These are phyloP conservation scores for Phoma sp. DNA, from an alignment of 2,329 filamentous ascomycete species.

Conservation along the genomic window DNA sequence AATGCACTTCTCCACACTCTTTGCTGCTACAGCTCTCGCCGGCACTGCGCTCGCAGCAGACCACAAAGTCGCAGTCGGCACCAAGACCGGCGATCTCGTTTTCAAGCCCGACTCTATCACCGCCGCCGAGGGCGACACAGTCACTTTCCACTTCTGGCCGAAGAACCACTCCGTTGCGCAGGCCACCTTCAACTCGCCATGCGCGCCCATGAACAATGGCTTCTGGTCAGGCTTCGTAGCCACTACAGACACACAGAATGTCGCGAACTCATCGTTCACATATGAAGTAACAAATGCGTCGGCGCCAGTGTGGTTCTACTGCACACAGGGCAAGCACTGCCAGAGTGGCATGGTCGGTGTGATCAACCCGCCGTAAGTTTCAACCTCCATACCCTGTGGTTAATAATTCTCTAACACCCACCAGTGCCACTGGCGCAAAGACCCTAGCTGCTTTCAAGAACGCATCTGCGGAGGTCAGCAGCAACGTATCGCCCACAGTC, in stretches of 20 bases:
- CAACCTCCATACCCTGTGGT: background rate
- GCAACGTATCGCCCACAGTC: slow-evolving; percentile 35
- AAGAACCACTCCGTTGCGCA: slow-evolving; percentile 50
- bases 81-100: slow-evolving; percentile 31
- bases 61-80: slow-evolving; percentile 43
- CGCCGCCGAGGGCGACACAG: slow-evolving; percentile 46
- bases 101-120: slow-evolving; percentile 46
- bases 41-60: slow-evolving; percentile 41
- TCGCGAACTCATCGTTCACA: slow-evolving; percentile 38
- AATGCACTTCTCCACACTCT: slow-evolving; percentile 49
- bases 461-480: slow-evolving; percentile 25
- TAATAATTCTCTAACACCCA: slow-evolving; percentile 17
- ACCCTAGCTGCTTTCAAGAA: slow-evolving; percentile 36
- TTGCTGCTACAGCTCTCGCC: slow-evolving; percentile 40
- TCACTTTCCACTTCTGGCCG: slow-evolving; percentile 49
- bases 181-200: slow-evolving; percentile 43
- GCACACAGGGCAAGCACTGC: slow-evolving; percentile 49
- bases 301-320: slow-evolving; percentile 51
- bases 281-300: slow-evolving; percentile 45
- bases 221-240: slow-evolving; percentile 50
- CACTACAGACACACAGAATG: slow-evolving; percentile 29
- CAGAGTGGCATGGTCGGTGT: slow-evolving; percentile 50
- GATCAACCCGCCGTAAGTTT: slow-evolving; percentile 48
- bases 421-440: slow-evolving; percentile 27
- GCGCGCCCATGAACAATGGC: slow-evolving; percentile 40